phyloP scores from a whole-genome alignment of 2,329 filamentous ascomycete species.

The Sclerotinia borealis region DNA sequence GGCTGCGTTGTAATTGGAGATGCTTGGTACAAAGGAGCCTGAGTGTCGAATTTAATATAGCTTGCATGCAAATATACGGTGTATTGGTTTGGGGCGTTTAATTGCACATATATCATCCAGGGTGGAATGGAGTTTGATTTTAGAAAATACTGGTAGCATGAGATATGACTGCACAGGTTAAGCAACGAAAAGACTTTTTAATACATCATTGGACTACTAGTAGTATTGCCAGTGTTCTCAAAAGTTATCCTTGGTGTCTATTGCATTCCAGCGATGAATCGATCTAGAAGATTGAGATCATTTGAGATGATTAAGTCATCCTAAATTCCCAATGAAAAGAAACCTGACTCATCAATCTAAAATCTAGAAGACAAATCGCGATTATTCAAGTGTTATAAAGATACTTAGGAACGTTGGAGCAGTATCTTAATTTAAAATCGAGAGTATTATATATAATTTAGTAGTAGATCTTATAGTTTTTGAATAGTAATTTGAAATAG shows the following conservation, averaged over 20 bases:
- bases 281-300: conserved; percentile 46
- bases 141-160: not conserved
- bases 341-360: too few relatives aligned
- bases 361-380: too few relatives aligned
- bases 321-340: too few relatives aligned
- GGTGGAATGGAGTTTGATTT: not conserved
- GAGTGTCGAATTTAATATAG: not conserved
- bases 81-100: not conserved
- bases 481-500: not conserved
- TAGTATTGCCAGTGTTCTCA: too few relatives aligned
- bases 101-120: not conserved
- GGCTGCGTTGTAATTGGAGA: conserved; percentile 17
- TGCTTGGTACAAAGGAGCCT: not conserved
- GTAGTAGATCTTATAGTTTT: too few relatives aligned
- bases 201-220: not conserved
- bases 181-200: not conserved
- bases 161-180: not conserved
- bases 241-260: too few relatives aligned
- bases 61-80: not conserved
- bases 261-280: not conserved
- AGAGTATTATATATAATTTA: too few relatives aligned
- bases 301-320: conserved; percentile 75
- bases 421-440: too few relatives aligned
- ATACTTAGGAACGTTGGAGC: too few relatives aligned
- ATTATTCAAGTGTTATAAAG: too few relatives aligned